Evolutionary conservation across 768 basidiomycete genomes (phyloP).

Genomic region (Mycena metata): DNA sequence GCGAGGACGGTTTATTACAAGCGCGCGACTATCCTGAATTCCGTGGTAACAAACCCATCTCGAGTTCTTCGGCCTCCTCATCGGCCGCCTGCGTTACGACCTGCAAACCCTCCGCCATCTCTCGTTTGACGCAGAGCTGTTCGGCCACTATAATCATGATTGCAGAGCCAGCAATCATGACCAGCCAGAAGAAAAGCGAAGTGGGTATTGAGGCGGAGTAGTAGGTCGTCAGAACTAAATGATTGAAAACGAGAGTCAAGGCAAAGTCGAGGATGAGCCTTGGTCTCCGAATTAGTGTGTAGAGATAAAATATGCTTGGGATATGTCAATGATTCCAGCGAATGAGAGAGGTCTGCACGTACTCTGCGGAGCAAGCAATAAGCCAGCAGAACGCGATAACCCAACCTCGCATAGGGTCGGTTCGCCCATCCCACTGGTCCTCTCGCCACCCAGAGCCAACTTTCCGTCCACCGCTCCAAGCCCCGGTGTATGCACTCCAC

Average conservation of each 20-base stretch:
- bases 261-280: constrained; percentile 96
- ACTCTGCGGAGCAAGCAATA: constrained; percentile 87
- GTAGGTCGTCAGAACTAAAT: constrained; percentile 94
- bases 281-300: constrained; percentile 89
- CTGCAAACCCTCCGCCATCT: constrained; percentile 88
- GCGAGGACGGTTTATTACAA: constrained; percentile 13
- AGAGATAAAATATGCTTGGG: constrained; percentile 81
- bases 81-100: constrained; percentile 62
- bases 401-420: constrained; percentile 90
- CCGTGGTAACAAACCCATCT: constrained; percentile 62
- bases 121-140: constrained; percentile 90
- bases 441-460: constrained; percentile 72
- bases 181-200: constrained; percentile 92
- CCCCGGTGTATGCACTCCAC: constrained; percentile 78
- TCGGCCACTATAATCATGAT: constrained; percentile 87
- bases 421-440: constrained; percentile 73
- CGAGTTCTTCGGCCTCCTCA: constrained; percentile 72
- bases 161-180: constrained; percentile 79
- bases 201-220: constrained; percentile 87
- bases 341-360: constrained; percentile 51
- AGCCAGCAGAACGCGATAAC: constrained; percentile 91
- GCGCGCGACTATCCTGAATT: constrained; percentile 34
- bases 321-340: constrained; percentile 14
- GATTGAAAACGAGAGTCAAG: constrained; percentile 90
- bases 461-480: constrained; percentile 85